A percentile compares a stretch with the other conserved stretches of the same genome.
Conservation (phyloP, 2,329 filamentous ascomycete genomes). For the Aspergillus fructus region DNA sequence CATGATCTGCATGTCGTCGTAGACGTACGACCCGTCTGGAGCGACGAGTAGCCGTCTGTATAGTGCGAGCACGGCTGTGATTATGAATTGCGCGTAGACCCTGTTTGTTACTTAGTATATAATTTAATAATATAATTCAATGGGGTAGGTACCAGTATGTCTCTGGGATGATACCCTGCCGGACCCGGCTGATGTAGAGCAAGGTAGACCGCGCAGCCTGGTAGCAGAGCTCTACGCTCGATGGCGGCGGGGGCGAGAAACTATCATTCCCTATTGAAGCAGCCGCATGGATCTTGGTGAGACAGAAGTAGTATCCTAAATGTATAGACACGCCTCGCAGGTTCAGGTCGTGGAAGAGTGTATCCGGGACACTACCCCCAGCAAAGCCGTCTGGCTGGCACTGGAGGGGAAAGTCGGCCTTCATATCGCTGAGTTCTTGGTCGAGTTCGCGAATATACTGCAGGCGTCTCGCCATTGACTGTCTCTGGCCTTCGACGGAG, state of each 20-base stretch:
- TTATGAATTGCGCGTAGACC: conserved; percentile 8
- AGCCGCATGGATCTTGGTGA: conserved; percentile 25
- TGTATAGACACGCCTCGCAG: conserved; percentile 24
- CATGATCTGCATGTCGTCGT: not conserved
- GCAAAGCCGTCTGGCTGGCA: conserved; percentile 21
- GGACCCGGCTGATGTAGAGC: conserved; percentile 13
- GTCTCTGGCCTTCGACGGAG: conserved; percentile 11
- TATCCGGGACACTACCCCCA: conserved; percentile 16
- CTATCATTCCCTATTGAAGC: not conserved
- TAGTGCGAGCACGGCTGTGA: conserved; percentile 4
- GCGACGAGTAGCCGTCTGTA: not conserved
- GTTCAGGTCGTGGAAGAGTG: conserved; percentile 26
- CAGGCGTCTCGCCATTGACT: conserved; percentile 19
- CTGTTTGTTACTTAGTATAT: not conserved
- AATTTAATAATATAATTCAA: too few relatives aligned
- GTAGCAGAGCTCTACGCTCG: conserved; percentile 25
- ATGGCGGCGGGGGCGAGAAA: conserved; percentile 14
- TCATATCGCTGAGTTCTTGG: conserved; percentile 22
- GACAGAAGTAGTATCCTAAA: conserved; percentile 26
- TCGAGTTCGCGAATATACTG: conserved; percentile 28
- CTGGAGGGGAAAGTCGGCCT: conserved; percentile 16
- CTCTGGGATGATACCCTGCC: not conserved
- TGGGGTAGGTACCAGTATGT: not conserved
- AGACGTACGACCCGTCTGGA: not conserved
- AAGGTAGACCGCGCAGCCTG: conserved; percentile 24